These are phyloP conservation scores for Amaranthus hypochondriacus DNA, from an alignment of 148 eudicot genomes.

Conservation along the genomic window DNA sequence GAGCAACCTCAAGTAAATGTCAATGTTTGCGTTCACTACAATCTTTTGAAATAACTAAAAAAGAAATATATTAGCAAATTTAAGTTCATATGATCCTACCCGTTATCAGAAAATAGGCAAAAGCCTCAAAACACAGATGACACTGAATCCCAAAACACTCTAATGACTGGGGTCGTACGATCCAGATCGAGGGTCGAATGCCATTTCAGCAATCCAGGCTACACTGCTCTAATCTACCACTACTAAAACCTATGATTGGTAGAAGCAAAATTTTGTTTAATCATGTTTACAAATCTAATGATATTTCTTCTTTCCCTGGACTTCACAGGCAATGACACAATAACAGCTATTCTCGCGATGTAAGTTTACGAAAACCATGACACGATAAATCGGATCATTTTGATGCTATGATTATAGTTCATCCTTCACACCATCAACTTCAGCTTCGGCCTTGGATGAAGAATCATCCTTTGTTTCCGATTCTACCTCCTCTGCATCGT, in stretches of 20 bases:
- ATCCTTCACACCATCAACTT: constrained; percentile 49
- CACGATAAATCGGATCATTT: neutral
- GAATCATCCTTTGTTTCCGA: constrained; percentile 42
- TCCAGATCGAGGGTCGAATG: too few species aligned
- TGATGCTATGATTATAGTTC: constrained; percentile 47
- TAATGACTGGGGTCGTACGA: too few species aligned
- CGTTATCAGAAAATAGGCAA: neutral
- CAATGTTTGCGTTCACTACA: too few species aligned
- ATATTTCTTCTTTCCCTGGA: constrained; percentile 1
- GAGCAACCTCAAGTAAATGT: too few species aligned
- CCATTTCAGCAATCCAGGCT: too few species aligned
- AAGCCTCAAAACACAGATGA: neutral
- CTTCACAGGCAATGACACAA: constrained; percentile 1
- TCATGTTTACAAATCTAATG: constrained; percentile 23
- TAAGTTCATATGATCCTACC: neutral
- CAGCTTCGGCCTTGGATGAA: constrained; percentile 32
- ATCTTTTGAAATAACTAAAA: too few species aligned
- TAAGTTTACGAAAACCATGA: neutral
- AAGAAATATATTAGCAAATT: too few species aligned
- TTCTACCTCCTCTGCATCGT: constrained; percentile 61
- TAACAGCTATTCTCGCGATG: constrained; percentile 4
- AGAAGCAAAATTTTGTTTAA: constrained; percentile 18
- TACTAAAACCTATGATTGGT: constrained; percentile 8
- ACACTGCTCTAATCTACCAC: constrained; percentile 11
- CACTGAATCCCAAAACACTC: neutral